Evolutionary conservation across 2,329 filamentous ascomycete species (phyloP), one percentile per base, ranked within the genome.

Genomic region (Fonsecaea multimorphosa): DNA sequence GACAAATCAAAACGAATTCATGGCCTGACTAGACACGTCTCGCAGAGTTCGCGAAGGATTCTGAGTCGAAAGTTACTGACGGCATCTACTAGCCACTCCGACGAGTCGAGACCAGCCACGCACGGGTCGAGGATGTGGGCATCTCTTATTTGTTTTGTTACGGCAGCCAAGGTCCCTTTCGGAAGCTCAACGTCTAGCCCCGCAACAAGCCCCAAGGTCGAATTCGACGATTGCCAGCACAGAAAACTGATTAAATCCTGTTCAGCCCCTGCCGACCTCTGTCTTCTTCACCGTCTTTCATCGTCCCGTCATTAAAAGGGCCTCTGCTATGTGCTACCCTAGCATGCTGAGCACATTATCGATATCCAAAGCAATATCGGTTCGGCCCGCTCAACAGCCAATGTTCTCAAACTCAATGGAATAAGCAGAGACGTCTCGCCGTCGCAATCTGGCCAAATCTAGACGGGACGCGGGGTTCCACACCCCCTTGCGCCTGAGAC

Each of bases 371-470:
- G 36, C 44, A 51, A 22, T 1, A 51, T 51, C 58, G 58, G 58
- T 60, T 60, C 58, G 58, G 58, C 58, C 58, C 58, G 58, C 32
- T 24, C 58, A 51, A 6, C 40, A 14, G 4, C 29, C 58, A 60
- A 38, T 31, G 19, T 52, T 60, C 24, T 19, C n/a, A n/a, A 29
- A 54, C 27, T 22, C 36, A 29, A 58, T 58, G 56, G 31, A 46
- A 44, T 58, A 58, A 58, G 56, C 56, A 58, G 24, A 27, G 44
- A 57, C 14, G 19, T 49, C 19, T 49, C 19, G 12, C 8, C 11
- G 44, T 49, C 44, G 19, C 44, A 49, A 49, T 49, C 9, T 24
- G 44, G 44, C 44, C 44, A 24, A 24, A 49, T 24, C 22, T 49
- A 49, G 44, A 49, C 16, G 38, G 38, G 38, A 40, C 38, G 38